phyloP scores from a whole-genome alignment of 2,329 filamentous ascomycete species.

The Dactylellina haptotyla region DNA sequence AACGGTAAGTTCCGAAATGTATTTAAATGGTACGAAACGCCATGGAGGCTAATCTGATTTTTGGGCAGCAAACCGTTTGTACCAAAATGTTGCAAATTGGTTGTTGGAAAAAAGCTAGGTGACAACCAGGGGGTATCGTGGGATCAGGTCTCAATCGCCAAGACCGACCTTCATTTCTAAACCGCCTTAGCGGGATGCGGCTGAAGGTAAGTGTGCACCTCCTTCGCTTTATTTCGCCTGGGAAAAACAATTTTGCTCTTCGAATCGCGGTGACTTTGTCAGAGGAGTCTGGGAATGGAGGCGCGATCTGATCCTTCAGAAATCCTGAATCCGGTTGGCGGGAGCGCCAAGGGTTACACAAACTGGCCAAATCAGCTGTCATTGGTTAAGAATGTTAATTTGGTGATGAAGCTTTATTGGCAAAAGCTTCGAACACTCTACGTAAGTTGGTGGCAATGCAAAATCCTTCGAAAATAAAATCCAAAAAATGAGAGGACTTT shows the following conservation, averaged over 20 bases:
- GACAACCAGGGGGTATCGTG: background rate
- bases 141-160: background rate
- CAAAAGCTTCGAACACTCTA: background rate
- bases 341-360: background rate
- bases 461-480: too few species aligned
- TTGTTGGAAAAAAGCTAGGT: background rate
- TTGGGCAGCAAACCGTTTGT: too few species aligned
- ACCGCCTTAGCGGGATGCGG: conserved; percentile 6
- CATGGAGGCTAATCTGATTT: too few species aligned
- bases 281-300: background rate
- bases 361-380: background rate
- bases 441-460: too few species aligned
- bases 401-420: background rate
- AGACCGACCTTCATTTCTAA: background rate
- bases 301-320: conserved; percentile 2
- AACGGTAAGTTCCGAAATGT: background rate
- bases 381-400: background rate
- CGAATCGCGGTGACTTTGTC: background rate
- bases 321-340: background rate
- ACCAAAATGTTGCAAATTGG: background rate
- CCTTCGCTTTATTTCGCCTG: background rate
- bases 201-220: background rate
- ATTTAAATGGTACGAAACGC: background rate
- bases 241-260: background rate
- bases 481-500: too few species aligned